A percentile compares a stretch with the other conserved stretches of the same genome.
Evolutionary conservation across 805 yeast species (phyloP).

Genomic region (Starmerella apicola): DNA sequence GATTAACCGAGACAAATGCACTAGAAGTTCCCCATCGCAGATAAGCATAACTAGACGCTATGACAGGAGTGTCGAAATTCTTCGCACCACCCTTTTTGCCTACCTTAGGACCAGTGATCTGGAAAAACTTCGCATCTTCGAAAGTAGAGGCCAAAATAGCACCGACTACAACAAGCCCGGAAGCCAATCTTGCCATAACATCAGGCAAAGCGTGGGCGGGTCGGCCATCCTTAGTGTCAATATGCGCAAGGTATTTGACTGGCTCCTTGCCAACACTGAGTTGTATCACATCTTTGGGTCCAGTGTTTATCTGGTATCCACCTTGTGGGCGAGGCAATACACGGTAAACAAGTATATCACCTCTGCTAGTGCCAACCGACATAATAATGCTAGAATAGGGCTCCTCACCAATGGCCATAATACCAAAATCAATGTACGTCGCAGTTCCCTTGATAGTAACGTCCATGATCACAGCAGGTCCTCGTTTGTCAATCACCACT

Average conservation of each 20-base stretch:
- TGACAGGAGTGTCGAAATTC: conserved; percentile 40
- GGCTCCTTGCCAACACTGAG: conserved; percentile 40
- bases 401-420: conserved; percentile 55
- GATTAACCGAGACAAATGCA: conserved; percentile 23
- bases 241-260: conserved; percentile 44
- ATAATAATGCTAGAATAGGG: conserved; percentile 59
- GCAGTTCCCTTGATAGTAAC: conserved; percentile 26
- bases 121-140: conserved; percentile 44
- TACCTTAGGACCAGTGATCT: conserved; percentile 42
- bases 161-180: conserved; percentile 53
- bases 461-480: conserved; percentile 52
- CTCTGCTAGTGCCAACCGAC: conserved; percentile 64
- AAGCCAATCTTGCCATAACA: conserved; percentile 44
- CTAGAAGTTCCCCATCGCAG: conserved; percentile 35
- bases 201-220: conserved; percentile 53
- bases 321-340: conserved; percentile 54
- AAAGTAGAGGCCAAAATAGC: conserved; percentile 43
- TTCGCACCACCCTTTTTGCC: conserved; percentile 49
- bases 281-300: conserved; percentile 39
- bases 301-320: conserved; percentile 23
- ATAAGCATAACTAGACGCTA: conserved; percentile 42
- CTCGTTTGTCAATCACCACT: conserved; percentile 61
- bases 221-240: conserved; percentile 47
- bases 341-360: conserved; percentile 55
- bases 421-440: conserved; percentile 60